Base-by-base conservation (phyloP, 306 rosid species). In the Crotalaria pallida region DNA sequence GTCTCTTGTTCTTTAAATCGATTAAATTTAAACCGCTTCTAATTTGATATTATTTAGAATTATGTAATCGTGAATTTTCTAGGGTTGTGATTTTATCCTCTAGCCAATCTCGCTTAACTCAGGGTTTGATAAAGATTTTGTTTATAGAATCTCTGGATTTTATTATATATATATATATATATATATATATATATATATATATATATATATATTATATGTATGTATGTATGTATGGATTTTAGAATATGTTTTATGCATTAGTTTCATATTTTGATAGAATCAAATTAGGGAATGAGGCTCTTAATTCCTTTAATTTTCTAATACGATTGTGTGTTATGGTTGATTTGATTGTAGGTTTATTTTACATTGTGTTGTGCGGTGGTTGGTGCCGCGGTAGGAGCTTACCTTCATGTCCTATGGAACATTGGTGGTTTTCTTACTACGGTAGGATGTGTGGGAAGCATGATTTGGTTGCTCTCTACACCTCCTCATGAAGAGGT, bases 401-500 rank as follows among this genome's bases (percentile, higher is more conserved):
- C 92, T 19, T 95, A 91, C 80, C 77, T 95, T 44, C 99, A 95
- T 75, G 23, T 87, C 3, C 86, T 95, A 2, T 77, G 84, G 76
- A 83, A 95, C 66, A 68, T 95, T 60, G 99, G 99, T 5, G 99
- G 99, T 60, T n/a, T 87, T 38, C 79, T 95, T n/a, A 95, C 99
- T 9, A 13, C 84, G 2, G 23, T 83, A 3, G 96, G 83, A 3
- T 57, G 84, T 11, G 4, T 91, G 1, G 99, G 97, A 77, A 74
- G 78, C 80, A 80, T 78, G 19, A 0, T 80, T 71, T 91, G 97
- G 99, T 69, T 95, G 44, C 71, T 95, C 67, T 65, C 87, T 1
- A 80, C 84, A 0, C 86, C 88, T 75, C 57, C 88, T 57, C 29
- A 17, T 82, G 86, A 95, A 77, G 97, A 91, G 92, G 98, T 73